phyloP scores from a whole-genome alignment of 1,139 yeast species.

The Arxiozyma slooffiae region DNA sequence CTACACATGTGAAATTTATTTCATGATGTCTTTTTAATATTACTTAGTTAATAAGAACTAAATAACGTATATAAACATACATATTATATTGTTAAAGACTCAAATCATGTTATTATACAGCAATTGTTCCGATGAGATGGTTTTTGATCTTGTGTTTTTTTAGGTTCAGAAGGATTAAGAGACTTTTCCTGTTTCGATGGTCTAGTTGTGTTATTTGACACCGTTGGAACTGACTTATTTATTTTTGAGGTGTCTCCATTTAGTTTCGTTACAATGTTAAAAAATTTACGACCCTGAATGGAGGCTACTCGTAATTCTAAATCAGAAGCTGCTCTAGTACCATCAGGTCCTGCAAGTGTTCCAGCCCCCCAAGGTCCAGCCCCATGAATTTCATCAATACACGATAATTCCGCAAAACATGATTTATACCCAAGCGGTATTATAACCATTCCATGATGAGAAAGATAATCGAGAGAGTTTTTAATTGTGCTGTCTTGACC shows the following conservation, averaged over 20 bases:
- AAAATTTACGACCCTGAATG: slow-evolving; percentile 12
- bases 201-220: neutral
- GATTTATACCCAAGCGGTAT: slow-evolving; percentile 14
- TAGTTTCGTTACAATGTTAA: slow-evolving; percentile 3
- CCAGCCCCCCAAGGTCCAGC: slow-evolving; percentile 17
- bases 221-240: neutral
- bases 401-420: slow-evolving; percentile 11
- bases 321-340: slow-evolving; percentile 11
- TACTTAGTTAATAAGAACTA: neutral
- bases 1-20: neutral
- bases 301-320: slow-evolving; percentile 11
- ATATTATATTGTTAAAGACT: neutral
- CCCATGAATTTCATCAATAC: slow-evolving; percentile 13
- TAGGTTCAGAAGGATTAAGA: neutral
- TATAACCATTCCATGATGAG: slow-evolving; percentile 14
- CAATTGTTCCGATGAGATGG: neutral
- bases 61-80: neutral
- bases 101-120: neutral
- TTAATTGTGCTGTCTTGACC: slow-evolving; percentile 14
- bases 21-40: neutral
- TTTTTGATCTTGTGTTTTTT: neutral
- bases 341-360: slow-evolving; percentile 12
- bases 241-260: neutral
- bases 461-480: slow-evolving; percentile 8
- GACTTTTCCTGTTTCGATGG: neutral